Base-by-base conservation (phyloP, 768 basidiomycete species). In the Lentinula aciculospora region DNA sequence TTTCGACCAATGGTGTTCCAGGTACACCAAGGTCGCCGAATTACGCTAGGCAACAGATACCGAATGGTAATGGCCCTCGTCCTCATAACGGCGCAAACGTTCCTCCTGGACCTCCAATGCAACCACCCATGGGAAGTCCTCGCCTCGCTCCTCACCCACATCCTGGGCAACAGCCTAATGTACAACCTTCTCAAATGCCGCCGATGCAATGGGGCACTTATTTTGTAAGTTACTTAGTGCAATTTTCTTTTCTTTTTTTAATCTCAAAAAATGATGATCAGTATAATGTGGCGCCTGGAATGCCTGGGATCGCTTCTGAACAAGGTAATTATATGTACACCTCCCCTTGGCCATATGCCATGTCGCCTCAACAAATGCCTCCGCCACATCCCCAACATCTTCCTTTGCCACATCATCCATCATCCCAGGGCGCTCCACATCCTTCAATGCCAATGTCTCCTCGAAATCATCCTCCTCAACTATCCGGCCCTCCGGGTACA, bases 391-490 rank as follows among this genome's bases (percentile, higher is more conserved):
- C 67, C 19, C 71, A 68, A 29, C 83, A 65, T 56, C 68, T 66
- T 19, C 70, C 67, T 25, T 82, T 32, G 13, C 67, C 67, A n/a
- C 84, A 80, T 19, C 81, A 77, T 62, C 74, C 75, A 17, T 76
- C 77, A 31, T 78, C 79, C 5, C 74, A 78, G 47, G 78, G 72
- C 29, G 77, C 76, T 27, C 77, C 76, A 48, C 78, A 82, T 62
- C 61, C 73, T 31, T 71, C 72, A 53, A 81, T 85, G 70, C 77
- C 86, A 4, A 81, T 90, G 76, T 89, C 89, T 15, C 88, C 89
- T 36, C 82, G 86, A 61, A 84, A 80, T 64, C 80, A 77, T 32
- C 76, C 80, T 49, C 75, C 74, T 12, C 72, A 64, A 49, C 64
- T 87, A 17, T 84, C 36, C 15, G 51, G 72, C 4, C 84, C 56